phyloP scores from a whole-genome alignment of 805 yeast species.

The Komagataella populi region DNA sequence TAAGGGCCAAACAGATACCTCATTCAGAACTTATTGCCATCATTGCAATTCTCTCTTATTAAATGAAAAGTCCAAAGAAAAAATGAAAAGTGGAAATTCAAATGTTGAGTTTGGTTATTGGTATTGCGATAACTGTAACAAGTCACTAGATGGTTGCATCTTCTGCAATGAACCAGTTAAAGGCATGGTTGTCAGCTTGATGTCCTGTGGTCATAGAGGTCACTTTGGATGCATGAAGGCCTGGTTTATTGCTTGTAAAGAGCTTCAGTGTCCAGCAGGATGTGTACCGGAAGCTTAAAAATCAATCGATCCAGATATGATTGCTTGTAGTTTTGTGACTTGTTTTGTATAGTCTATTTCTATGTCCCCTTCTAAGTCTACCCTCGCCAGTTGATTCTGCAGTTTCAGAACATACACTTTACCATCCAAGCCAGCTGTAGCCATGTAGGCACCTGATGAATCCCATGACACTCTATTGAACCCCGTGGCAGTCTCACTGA shows the following conservation, averaged over 20 bases:
- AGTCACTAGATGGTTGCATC: conserved; percentile 52
- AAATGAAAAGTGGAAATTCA: conserved; percentile 12
- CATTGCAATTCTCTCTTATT: conserved; percentile 44
- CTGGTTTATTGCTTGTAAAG: conserved; percentile 60
- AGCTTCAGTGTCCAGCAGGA: conserved; percentile 72
- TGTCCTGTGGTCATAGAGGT: conserved; percentile 78
- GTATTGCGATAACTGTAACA: conserved; percentile 69
- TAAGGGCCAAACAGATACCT: conserved; percentile 22
- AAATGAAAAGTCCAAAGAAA: conserved; percentile 41
- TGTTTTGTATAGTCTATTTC: not conserved
- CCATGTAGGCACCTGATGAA: conserved; percentile 2
- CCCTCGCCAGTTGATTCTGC: not conserved
- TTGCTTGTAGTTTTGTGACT: not conserved
- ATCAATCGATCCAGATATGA: not conserved
- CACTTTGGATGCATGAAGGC: conserved; percentile 68
- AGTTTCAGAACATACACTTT: conserved; percentile 5
- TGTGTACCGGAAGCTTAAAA: conserved; percentile 24
- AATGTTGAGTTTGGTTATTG: conserved; percentile 51
- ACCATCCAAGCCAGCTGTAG: conserved; percentile 14
- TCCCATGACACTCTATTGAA: conserved; percentile 4
- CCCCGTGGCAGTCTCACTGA: conserved; percentile 2
- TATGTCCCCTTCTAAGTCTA: not conserved
- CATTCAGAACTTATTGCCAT: conserved; percentile 45
- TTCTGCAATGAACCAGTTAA: conserved; percentile 67
- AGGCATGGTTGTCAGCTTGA: conserved; percentile 46